Conservation (phyloP, 1,284 basidiomycete genomes). For the Microbotryum silenes-acaulis region DNA sequence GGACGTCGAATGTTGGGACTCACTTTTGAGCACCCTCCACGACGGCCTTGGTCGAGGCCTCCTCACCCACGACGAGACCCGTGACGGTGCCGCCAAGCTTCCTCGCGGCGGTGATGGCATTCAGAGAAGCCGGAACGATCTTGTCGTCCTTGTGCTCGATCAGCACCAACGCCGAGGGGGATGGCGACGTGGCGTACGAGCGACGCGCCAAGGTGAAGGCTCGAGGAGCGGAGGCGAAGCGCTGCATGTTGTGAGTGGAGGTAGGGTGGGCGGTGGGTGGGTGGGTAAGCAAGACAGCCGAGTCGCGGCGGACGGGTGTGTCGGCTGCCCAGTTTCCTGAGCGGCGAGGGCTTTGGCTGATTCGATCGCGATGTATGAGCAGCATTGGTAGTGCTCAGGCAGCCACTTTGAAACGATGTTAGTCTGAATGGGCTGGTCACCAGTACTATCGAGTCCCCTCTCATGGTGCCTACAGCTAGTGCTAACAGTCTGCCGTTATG, state of each 20-base stretch:
- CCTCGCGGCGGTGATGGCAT: constrained; percentile 79
- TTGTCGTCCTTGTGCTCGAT: constrained; percentile 78
- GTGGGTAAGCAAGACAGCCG: background rate
- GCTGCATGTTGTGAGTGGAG: background rate
- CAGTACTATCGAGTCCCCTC: no score
- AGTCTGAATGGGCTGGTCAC: no score
- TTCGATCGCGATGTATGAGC: no score
- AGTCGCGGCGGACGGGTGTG: no score
- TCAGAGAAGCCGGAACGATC: constrained; percentile 76
- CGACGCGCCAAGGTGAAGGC: background rate
- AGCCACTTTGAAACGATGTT: no score
- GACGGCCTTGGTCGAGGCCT: constrained; percentile 55
- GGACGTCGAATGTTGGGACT: constrained; percentile 30
- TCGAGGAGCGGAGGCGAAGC: background rate
- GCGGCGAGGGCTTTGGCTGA: no score
- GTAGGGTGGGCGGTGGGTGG: background rate
- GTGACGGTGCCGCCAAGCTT: constrained; percentile 75
- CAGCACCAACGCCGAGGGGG: constrained; percentile 59
- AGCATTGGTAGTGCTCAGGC: no score
- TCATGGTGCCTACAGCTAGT: no score
- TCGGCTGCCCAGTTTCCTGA: no score
- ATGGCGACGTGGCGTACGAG: constrained; percentile 16
- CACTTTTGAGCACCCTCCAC: constrained; percentile 75
- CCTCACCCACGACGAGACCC: constrained; percentile 75
- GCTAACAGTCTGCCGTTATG: no score